Evolutionary conservation across 2,329 filamentous ascomycete species (phyloP), one percentile per base, ranked within the genome.

Genomic region (Talaromyces rugulosus): DNA sequence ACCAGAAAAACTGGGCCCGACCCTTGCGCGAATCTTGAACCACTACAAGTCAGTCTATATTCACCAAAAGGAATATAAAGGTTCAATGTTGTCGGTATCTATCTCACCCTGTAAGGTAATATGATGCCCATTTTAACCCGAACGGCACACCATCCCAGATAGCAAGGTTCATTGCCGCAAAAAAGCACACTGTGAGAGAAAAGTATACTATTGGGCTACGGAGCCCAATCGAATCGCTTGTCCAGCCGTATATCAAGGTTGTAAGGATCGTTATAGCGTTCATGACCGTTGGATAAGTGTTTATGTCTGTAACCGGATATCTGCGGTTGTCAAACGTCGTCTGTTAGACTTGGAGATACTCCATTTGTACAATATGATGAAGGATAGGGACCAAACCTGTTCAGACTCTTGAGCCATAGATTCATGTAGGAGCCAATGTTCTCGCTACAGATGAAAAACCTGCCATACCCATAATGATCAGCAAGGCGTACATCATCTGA

Each of bases 371-470:
- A 36, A 34, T 11, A 44, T 9, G 12, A 40, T 11, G 6, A 28
- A 27, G 0, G 33, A 55, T 14, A 14, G n/a, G 2, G 31, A 7
- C 7, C 52, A 34, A 40, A 60, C 59, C 11, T 60, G 14, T 60
- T 18, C 18, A 60, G 52, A 30, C 53, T 60, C 40, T 55, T 47
- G 18, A 60, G 23, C 59, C 59, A 60, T 30, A 60, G 52, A 28
- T 60, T 60, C 53, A 60, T 60, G 31, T 60, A 60, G 27, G 53
- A n/a, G 40, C 59, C 59, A 36, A 60, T 60, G n/a, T 60, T 60
- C 34, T 60, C 59, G 55, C 59, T 60, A 23, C 59, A 60, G 31
- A 60, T 60, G 51, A 60, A 60, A 42, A 60, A 60, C 27, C 42
- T 60, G 42, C 23, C n/a, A 56, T 36, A 4, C 7, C 18, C 14